A percentile compares a stretch with the other conserved stretches of the same genome.
Evolutionary conservation across 208 protist genomes (phyloP).

Genomic region (Crithidia bombi): DNA sequence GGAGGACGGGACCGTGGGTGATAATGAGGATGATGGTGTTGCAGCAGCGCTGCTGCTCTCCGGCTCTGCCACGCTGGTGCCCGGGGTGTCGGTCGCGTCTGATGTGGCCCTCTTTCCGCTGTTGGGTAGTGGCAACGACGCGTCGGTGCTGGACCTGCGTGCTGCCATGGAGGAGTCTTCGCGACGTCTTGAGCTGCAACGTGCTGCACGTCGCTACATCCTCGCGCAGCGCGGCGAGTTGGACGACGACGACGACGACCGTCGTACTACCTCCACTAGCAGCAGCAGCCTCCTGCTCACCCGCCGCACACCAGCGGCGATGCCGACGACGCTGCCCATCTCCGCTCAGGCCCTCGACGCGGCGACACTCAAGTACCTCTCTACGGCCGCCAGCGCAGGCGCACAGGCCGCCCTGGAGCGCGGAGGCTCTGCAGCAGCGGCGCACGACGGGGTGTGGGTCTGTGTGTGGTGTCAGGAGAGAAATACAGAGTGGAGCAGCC

Average conservation of each 20-base stretch:
- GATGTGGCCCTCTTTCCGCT: constrained; percentile 34
- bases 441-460: constrained; percentile 60
- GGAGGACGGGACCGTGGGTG: background rate
- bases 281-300: background rate
- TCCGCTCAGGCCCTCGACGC: constrained; percentile 28
- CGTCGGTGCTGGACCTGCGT: constrained; percentile 45
- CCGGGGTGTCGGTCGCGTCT: constrained; percentile 22
- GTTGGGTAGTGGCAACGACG: background rate
- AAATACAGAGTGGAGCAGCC: constrained; percentile 70
- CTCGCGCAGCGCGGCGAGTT: constrained; percentile 62
- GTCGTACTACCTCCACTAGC: background rate
- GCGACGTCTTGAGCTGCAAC: constrained; percentile 70
- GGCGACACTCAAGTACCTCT: constrained; percentile 21
- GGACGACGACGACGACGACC: background rate
- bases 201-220: constrained; percentile 56
- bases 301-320: background rate
- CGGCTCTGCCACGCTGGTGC: constrained; percentile 24
- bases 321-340: constrained; percentile 24
- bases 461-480: constrained; percentile 88
- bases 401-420: background rate
- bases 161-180: constrained; percentile 75
- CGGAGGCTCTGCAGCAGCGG: background rate
- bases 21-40: constrained; percentile 4
- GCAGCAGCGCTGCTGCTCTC: constrained; percentile 45
- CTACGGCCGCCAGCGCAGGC: constrained; percentile 10